These are phyloP conservation scores for Lactarius hengduanensis DNA, from an alignment of 768 basidiomycete species.

Conservation along the genomic window DNA sequence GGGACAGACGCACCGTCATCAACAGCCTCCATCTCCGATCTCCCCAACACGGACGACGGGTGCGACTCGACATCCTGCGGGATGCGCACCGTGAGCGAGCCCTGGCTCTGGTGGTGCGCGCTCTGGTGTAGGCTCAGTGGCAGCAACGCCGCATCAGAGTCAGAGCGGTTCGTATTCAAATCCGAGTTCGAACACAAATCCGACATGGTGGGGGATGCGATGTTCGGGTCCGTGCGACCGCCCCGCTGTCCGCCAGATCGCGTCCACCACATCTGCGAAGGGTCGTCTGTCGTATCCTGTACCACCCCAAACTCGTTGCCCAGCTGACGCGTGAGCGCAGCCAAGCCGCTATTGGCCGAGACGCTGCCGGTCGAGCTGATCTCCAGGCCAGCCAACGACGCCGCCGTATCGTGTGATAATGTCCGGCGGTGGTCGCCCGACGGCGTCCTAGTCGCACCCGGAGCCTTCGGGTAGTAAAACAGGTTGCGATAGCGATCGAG, in stretches of 20 bases:
- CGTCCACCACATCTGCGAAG: slow-evolving; percentile 30
- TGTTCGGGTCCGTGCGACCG: slow-evolving; percentile 25
- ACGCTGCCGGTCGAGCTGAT: slow-evolving; percentile 29
- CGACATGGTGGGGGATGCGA: slow-evolving; percentile 28
- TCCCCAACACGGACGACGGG: slow-evolving; percentile 37
- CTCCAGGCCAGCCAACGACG: slow-evolving; percentile 32
- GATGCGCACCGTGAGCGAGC: slow-evolving; percentile 33
- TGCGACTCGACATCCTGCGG: slow-evolving; percentile 41
- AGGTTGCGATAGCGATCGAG: slow-evolving; percentile 73
- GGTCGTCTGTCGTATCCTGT: slow-evolving; percentile 15
- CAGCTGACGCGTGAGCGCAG: slow-evolving; percentile 42
- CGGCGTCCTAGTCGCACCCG: slow-evolving; percentile 19
- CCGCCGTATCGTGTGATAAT: slow-evolving; percentile 21
- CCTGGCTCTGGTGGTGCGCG: slow-evolving; percentile 21
- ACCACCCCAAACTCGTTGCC: slow-evolving; percentile 39
- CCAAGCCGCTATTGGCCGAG: slow-evolving; percentile 33
- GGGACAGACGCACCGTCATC: slow-evolving; percentile 40
- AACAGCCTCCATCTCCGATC: slow-evolving; percentile 31
- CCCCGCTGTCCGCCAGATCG: slow-evolving; percentile 31
- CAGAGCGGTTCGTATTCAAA: slow-evolving; percentile 5
- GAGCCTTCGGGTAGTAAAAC: slow-evolving; percentile 55
- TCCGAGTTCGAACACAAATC: slow-evolving; percentile 10
- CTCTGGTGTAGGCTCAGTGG: slow-evolving; percentile 35
- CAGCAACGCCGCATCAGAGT: slow-evolving; percentile 27
- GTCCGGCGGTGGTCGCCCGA: slow-evolving; percentile 24